Conservation (phyloP, 1,284 basidiomycete species). For the Phellopilus nigrolimitatus region DNA sequence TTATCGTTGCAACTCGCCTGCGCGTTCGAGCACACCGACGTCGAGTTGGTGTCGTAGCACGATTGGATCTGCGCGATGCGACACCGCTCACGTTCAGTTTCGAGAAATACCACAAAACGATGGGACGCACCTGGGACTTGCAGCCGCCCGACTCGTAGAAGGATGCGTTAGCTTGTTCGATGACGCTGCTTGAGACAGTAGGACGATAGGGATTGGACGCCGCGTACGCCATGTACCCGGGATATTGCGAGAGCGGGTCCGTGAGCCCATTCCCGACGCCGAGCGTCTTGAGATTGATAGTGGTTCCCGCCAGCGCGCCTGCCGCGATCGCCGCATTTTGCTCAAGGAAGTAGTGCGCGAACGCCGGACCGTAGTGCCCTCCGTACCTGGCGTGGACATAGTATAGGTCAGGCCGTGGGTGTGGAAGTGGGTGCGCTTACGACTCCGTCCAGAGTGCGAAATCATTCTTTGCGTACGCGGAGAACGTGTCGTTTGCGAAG, state of each 20-base stretch:
- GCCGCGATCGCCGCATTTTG: slow-evolving; percentile 56
- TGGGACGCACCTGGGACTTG: slow-evolving; percentile 39
- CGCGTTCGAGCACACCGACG: slow-evolving; percentile 47
- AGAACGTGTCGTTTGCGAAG: slow-evolving; percentile 52
- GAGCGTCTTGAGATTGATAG: slow-evolving; percentile 57
- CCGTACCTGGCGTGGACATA: too few species aligned
- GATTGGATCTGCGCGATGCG: slow-evolving; percentile 38
- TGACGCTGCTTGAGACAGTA: slow-evolving; percentile 38
- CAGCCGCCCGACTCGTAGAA: slow-evolving; percentile 47
- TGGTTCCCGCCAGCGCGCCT: slow-evolving; percentile 41
- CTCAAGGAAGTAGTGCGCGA: slow-evolving; percentile 52
- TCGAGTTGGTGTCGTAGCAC: slow-evolving; percentile 44
- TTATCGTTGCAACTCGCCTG: slow-evolving; percentile 51
- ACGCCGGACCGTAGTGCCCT: slow-evolving; percentile 61
- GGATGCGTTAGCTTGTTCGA: slow-evolving; percentile 39
- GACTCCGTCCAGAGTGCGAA: slow-evolving; percentile 64
- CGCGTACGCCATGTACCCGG: slow-evolving; percentile 51
- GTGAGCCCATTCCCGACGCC: slow-evolving; percentile 64
- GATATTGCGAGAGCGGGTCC: slow-evolving; percentile 54
- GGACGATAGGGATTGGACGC: slow-evolving; percentile 51
- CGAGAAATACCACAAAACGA: not conserved
- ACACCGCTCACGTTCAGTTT: not conserved
- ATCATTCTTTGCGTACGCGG: slow-evolving; percentile 43
- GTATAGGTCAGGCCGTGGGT: not conserved
- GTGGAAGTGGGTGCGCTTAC: too few species aligned